Conservation (phyloP, 2,329 filamentous ascomycete species). For the Neonectria sp. region DNA sequence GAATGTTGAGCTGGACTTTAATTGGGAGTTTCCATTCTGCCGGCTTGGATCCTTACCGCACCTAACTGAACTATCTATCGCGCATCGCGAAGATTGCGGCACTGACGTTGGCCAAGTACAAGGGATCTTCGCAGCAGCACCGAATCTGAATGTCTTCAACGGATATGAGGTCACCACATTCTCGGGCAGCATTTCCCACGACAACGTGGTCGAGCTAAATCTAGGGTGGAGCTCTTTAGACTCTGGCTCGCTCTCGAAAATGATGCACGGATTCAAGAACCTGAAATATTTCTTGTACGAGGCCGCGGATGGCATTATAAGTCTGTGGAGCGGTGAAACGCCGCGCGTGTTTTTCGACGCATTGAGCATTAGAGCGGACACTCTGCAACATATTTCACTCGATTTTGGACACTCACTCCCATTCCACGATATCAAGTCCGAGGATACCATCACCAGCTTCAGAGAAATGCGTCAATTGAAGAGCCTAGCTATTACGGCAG, state of each 20-base stretch:
- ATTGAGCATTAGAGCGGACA: background rate
- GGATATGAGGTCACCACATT: background rate
- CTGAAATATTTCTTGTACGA: conserved; percentile 9
- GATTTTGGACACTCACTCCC: background rate
- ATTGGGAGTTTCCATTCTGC: conserved; percentile 21
- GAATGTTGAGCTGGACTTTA: background rate
- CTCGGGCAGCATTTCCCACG: background rate
- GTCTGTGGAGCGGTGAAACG: background rate
- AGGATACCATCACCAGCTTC: conserved; percentile 4
- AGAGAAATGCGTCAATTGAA: conserved; percentile 12
- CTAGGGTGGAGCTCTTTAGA: background rate
- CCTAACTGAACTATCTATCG: too few relatives aligned
- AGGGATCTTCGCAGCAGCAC: conserved; percentile 10
- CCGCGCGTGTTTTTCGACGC: conserved; percentile 1
- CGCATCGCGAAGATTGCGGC: too few relatives aligned
- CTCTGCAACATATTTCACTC: conserved; percentile 13
- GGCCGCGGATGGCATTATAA: background rate
- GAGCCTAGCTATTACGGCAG: background rate
- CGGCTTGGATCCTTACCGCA: background rate
- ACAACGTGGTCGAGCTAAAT: conserved; percentile 7
- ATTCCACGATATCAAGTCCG: too few relatives aligned
- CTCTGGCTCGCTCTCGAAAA: background rate
- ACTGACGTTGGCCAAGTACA: background rate
- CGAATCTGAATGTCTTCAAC: conserved; percentile 2
- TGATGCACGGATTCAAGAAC: conserved; percentile 3